Conservation (phyloP, 148 eudicot species). For the Fagopyrum tataricum region DNA sequence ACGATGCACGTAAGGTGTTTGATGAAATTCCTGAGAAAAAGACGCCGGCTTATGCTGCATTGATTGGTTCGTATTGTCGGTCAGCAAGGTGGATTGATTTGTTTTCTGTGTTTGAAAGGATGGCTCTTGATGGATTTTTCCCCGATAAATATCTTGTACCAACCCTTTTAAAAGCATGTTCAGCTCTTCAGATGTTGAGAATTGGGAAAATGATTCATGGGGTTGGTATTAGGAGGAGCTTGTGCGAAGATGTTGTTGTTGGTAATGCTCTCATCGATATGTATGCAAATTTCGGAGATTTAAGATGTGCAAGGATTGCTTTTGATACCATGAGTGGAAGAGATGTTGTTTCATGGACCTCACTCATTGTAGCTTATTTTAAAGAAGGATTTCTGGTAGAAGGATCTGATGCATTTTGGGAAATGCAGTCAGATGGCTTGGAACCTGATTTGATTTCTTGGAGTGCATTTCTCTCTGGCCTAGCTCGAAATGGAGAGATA, state of each 20-base stretch:
- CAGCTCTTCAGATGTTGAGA: slow-evolving; percentile 21
- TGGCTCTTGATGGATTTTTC: slow-evolving; percentile 39
- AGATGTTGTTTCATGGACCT: slow-evolving; percentile 65
- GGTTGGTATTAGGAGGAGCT: slow-evolving; percentile 30
- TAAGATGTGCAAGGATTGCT: slow-evolving; percentile 36
- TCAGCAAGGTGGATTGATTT: slow-evolving; percentile 40
- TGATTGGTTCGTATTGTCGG: slow-evolving; percentile 35
- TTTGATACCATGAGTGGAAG: slow-evolving; percentile 37
- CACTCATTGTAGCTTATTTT: slow-evolving; percentile 48
- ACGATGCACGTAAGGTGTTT: slow-evolving; percentile 53
- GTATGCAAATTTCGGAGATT: slow-evolving; percentile 49
- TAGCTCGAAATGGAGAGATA: slow-evolving; percentile 46
- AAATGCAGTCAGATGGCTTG: slow-evolving; percentile 41
- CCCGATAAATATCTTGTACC: slow-evolving; percentile 53
- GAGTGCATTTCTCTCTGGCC: slow-evolving; percentile 45
- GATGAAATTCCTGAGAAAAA: slow-evolving; percentile 47
- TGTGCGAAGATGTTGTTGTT: slow-evolving; percentile 37
- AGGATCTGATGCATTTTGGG: slow-evolving; percentile 33
- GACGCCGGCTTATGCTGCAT: slow-evolving; percentile 32
- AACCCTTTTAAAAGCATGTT: slow-evolving; percentile 46
- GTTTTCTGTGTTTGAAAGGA: slow-evolving; percentile 25
- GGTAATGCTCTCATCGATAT: slow-evolving; percentile 51
- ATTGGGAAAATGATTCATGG: slow-evolving; percentile 61
- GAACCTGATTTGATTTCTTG: slow-evolving; percentile 44
- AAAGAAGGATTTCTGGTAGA: slow-evolving; percentile 27